Percentiles rank a stretch among this genome's conserved stretches.
phyloP scores from a whole-genome alignment of 1,139 yeast genomes.

The Geotrichum klebahnii region DNA sequence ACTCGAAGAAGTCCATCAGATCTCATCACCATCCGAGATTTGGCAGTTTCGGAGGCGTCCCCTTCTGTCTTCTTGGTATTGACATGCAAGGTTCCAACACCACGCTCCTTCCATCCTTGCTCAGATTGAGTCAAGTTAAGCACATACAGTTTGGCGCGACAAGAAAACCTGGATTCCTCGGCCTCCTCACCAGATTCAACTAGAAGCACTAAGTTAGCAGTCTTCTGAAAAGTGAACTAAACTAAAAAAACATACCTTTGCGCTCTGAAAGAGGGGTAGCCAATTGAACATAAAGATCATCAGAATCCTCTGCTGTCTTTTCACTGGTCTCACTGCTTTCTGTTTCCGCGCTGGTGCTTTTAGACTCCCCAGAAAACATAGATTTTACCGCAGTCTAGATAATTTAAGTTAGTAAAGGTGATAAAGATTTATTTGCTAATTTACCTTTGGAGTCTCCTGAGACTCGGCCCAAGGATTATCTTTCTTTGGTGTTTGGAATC shows the following conservation, averaged over 20 bases:
- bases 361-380: slow-evolving; percentile 9
- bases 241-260: slow-evolving; percentile 45
- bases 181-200: slow-evolving; percentile 87
- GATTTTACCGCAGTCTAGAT: slow-evolving; percentile 8
- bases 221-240: slow-evolving; percentile 46
- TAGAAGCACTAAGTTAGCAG: slow-evolving; percentile 42
- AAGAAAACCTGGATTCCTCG: slow-evolving; percentile 64
- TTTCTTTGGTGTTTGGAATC: slow-evolving; percentile 15
- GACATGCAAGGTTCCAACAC: slow-evolving; percentile 79
- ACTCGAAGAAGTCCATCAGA: slow-evolving; percentile 82
- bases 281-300: slow-evolving; percentile 31
- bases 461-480: slow-evolving; percentile 24
- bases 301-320: slow-evolving; percentile 23
- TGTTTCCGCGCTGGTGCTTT: slow-evolving; percentile 25
- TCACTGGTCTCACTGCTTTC: slow-evolving; percentile 21
- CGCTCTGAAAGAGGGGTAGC: slow-evolving; percentile 31
- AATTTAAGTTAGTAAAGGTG: slow-evolving; percentile 23
- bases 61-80: slow-evolving; percentile 53
- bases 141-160: slow-evolving; percentile 77
- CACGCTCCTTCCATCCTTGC: slow-evolving; percentile 94
- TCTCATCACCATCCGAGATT: slow-evolving; percentile 77
- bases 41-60: slow-evolving; percentile 16
- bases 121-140: slow-evolving; percentile 58
- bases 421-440: slow-evolving; percentile 36
- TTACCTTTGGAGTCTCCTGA: slow-evolving; percentile 12